phyloP scores from a whole-genome alignment of 768 basidiomycete species.

The Crepidotus variabilis region DNA sequence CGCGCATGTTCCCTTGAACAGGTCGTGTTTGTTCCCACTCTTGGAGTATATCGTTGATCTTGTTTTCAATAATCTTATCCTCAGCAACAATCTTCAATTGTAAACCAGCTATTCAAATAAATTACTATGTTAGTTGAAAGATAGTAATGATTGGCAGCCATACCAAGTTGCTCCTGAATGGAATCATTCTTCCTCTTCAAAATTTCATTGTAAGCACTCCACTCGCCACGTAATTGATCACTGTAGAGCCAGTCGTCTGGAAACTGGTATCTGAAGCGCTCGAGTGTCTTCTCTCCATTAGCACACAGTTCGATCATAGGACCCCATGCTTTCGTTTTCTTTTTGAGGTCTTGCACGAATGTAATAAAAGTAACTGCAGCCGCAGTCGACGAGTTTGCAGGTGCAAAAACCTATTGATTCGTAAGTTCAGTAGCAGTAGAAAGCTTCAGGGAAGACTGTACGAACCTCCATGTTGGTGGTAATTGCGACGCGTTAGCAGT shows the following conservation, averaged over 20 bases:
- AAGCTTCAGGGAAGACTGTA: background rate
- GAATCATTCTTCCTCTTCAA: slow-evolving; percentile 96
- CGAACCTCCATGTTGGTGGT: slow-evolving; percentile 41
- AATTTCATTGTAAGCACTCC: slow-evolving; percentile 98
- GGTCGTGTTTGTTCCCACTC: slow-evolving; percentile 98
- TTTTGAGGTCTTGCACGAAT: slow-evolving; percentile 98
- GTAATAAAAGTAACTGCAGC: slow-evolving; percentile 99
- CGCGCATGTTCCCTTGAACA: slow-evolving; percentile 94
- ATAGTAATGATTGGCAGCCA: slow-evolving; percentile 18
- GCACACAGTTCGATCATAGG: slow-evolving; percentile 95
- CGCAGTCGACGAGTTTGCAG: slow-evolving; percentile 89
- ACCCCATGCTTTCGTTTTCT: slow-evolving; percentile 94
- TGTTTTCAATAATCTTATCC: slow-evolving; percentile 96
- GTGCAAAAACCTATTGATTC: slow-evolving; percentile 52
- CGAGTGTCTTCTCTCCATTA: slow-evolving; percentile 94
- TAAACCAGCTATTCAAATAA: slow-evolving; percentile 66
- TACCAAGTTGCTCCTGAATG: slow-evolving; percentile 97
- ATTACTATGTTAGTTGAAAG: background rate
- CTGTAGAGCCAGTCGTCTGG: slow-evolving; percentile 98
- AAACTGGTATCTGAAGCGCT: slow-evolving; percentile 96
- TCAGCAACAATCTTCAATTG: slow-evolving; percentile 99
- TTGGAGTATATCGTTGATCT: slow-evolving; percentile 82
- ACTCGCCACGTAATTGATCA: slow-evolving; percentile 95
- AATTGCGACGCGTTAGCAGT: slow-evolving; percentile 31
- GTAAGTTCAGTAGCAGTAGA: slow-evolving; percentile 7